Percentiles rank a stretch among this genome's conserved stretches.
Evolutionary conservation across 2,329 filamentous ascomycete genomes (phyloP).

Genomic region (Fusarium brachygibbosum): DNA sequence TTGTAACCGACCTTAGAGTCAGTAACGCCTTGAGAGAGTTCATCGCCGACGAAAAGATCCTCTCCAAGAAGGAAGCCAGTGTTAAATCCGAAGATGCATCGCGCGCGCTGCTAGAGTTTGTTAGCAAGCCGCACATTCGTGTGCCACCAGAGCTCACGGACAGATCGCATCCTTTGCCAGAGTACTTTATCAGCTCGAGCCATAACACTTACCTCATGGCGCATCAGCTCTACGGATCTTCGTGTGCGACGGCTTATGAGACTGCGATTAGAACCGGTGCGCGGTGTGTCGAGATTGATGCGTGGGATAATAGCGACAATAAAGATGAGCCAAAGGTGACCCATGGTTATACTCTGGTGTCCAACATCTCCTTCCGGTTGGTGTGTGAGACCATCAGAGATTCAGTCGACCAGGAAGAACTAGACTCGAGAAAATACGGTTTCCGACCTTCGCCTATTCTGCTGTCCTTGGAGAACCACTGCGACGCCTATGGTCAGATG

Average conservation of each 20-base stretch:
- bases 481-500: slow-evolving; percentile 68
- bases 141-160: slow-evolving; percentile 69
- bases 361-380: slow-evolving; percentile 72
- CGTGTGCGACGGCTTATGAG: slow-evolving; percentile 73
- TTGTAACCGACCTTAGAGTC: slow-evolving; percentile 68
- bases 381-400: slow-evolving; percentile 76
- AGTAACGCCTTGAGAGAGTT: slow-evolving; percentile 70
- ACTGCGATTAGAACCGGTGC: slow-evolving; percentile 73
- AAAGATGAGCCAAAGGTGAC: slow-evolving; percentile 76
- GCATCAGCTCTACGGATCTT: slow-evolving; percentile 76
- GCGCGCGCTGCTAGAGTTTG: slow-evolving; percentile 62
- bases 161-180: slow-evolving; percentile 71
- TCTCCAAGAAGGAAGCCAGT: slow-evolving; percentile 63
- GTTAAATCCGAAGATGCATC: slow-evolving; percentile 59
- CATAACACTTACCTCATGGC: slow-evolving; percentile 81
- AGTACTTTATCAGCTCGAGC: slow-evolving; percentile 80
- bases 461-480: slow-evolving; percentile 78
- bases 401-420: slow-evolving; percentile 70
- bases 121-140: slow-evolving; percentile 69
- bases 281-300: slow-evolving; percentile 80
- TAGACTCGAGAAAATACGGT: slow-evolving; percentile 55
- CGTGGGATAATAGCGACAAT: slow-evolving; percentile 75
- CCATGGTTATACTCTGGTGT: slow-evolving; percentile 77
- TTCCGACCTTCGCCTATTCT: slow-evolving; percentile 69
- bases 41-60: slow-evolving; percentile 65